These are phyloP conservation scores for Mucor indicus DNA, from an alignment of 371 early-diverging fungal genomes.

Conservation along the genomic window DNA sequence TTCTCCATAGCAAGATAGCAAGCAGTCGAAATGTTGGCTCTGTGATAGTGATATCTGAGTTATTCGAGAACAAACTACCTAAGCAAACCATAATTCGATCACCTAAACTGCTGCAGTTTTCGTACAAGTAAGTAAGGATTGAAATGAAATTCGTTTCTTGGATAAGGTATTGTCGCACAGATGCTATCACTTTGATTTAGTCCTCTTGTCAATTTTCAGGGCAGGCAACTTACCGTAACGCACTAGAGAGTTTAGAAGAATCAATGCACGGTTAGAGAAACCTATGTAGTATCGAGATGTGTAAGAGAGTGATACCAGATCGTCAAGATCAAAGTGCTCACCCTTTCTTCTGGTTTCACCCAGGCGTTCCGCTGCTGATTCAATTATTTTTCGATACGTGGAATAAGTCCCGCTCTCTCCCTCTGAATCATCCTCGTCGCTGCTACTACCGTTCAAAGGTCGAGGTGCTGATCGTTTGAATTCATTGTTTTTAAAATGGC, in stretches of 20 bases:
- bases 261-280: slow-evolving; percentile 32
- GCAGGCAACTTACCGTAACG: slow-evolving; percentile 23
- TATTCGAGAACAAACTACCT: slow-evolving; percentile 22
- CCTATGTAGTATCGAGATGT: slow-evolving; percentile 24
- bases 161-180: slow-evolving; percentile 31
- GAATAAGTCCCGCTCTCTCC: no score
- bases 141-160: slow-evolving; percentile 31
- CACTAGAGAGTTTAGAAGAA: slow-evolving; percentile 26
- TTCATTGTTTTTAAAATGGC: no score
- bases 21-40: slow-evolving; percentile 22
- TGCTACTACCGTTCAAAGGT: no score
- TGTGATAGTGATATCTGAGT: slow-evolving; percentile 10
- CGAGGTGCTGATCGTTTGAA: no score
- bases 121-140: slow-evolving; percentile 33
- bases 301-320: slow-evolving; percentile 10
- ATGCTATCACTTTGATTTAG: no score
- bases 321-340: slow-evolving; percentile 18
- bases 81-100: slow-evolving; percentile 36
- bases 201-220: no score
- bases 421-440: no score
- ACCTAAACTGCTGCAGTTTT: slow-evolving; percentile 22
- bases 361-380: slow-evolving; percentile 28
- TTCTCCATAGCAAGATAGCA: slow-evolving; percentile 29
- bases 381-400: slow-evolving; percentile 15
- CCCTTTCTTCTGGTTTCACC: slow-evolving; percentile 29